A percentile compares a stretch with the other conserved stretches of the same genome.
Evolutionary conservation across 768 basidiomycete genomes (phyloP).

Genomic region (Tylopilus subfusipes): DNA sequence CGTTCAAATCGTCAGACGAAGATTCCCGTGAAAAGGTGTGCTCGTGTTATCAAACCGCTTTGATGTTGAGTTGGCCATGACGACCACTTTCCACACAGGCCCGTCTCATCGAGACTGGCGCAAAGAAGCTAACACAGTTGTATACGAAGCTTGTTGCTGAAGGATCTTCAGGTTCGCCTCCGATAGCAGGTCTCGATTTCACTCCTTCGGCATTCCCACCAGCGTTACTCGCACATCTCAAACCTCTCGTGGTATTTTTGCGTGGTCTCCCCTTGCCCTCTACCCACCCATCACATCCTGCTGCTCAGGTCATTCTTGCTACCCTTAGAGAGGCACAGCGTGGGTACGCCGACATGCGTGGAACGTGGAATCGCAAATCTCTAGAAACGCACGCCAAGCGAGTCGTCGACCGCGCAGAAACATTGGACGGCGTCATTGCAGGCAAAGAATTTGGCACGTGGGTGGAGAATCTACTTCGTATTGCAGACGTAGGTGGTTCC

Average conservation of each 20-base stretch:
- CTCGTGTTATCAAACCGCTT: not conserved
- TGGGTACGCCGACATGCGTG: constrained; percentile 86
- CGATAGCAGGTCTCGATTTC: constrained; percentile 55
- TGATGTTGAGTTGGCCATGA: not conserved
- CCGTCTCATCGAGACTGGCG: constrained; percentile 78
- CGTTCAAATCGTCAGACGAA: constrained; percentile 62
- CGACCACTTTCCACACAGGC: constrained; percentile 34
- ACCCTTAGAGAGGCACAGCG: constrained; percentile 74
- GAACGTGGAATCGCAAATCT: constrained; percentile 71
- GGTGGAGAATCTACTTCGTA: constrained; percentile 60
- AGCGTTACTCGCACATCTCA: constrained; percentile 48
- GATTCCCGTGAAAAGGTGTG: constrained; percentile 54
- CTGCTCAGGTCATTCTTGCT: constrained; percentile 56
- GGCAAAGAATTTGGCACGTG: constrained; percentile 72
- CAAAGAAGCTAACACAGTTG: constrained; percentile 75
- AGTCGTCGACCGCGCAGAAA: constrained; percentile 67
- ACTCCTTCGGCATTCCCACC: constrained; percentile 53
- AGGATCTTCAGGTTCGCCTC: constrained; percentile 73
- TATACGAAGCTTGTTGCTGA: constrained; percentile 90
- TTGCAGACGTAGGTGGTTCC: constrained; percentile 54
- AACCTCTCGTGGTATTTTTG: constrained; percentile 64
- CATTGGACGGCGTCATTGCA: constrained; percentile 57
- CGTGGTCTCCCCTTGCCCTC: constrained; percentile 71
- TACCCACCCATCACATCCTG: constrained; percentile 82
- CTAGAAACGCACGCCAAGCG: constrained; percentile 69